phyloP scores from a whole-genome alignment of 192 early-diverging fungal genomes.

The Podila horticola region DNA sequence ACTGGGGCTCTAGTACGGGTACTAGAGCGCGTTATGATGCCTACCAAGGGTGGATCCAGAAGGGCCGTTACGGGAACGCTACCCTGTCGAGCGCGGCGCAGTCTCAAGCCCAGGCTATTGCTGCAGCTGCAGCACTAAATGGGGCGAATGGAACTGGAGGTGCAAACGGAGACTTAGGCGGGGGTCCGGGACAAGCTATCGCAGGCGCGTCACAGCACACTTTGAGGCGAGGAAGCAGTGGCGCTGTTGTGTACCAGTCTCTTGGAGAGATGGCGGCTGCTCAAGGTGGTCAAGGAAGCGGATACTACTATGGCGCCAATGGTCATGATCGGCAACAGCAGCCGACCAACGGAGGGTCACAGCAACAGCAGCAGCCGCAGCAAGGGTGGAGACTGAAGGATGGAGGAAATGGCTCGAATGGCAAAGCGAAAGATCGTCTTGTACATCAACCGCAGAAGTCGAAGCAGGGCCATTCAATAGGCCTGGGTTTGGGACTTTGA shows the following conservation, averaged over 20 bases:
- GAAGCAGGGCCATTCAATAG: too few species aligned
- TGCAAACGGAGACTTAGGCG: not conserved
- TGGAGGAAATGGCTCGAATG: too few species aligned
- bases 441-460: too few species aligned
- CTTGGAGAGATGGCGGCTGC: not conserved
- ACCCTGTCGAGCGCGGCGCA: not conserved
- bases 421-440: too few species aligned
- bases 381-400: not conserved
- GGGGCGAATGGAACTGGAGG: not conserved
- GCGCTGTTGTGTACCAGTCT: not conserved
- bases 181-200: not conserved
- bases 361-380: not conserved
- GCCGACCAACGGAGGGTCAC: not conserved
- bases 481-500: too few species aligned
- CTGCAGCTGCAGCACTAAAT: not conserved
- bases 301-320: not conserved
- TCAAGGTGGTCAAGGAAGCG: too few species aligned
- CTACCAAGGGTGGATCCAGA: constrained; percentile 41
- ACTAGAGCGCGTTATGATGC: constrained; percentile 38
- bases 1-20: constrained; percentile 31
- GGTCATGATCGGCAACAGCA: not conserved
- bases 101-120: not conserved
- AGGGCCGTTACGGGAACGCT: constrained; percentile 33
- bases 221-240: not conserved
- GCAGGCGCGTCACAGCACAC: not conserved